phyloP scores from a whole-genome alignment of 345 rosid species.

The Bruguiera parviflora region DNA sequence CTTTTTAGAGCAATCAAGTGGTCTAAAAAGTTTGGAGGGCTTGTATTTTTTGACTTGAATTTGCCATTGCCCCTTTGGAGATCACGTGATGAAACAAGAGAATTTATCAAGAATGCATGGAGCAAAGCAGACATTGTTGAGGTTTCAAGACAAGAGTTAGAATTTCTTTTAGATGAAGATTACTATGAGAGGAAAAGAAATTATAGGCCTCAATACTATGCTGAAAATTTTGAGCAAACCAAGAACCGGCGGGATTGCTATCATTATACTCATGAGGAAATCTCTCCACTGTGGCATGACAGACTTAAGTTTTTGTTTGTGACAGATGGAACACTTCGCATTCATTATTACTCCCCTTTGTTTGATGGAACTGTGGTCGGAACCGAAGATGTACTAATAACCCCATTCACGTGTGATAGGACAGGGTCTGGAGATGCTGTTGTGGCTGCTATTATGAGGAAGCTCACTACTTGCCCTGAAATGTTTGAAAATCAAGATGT shows the following conservation, averaged over 20 bases:
- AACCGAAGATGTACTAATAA: slow-evolving; percentile 81
- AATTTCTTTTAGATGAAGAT: slow-evolving; percentile 81
- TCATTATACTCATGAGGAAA: slow-evolving; percentile 74
- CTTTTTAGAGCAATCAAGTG: slow-evolving; percentile 60
- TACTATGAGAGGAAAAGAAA: slow-evolving; percentile 56
- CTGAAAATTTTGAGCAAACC: slow-evolving; percentile 61
- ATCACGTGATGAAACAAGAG: slow-evolving; percentile 65
- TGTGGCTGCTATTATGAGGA: slow-evolving; percentile 84
- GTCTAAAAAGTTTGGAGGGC: slow-evolving; percentile 81
- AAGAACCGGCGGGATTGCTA: slow-evolving; percentile 63
- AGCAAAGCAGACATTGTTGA: slow-evolving; percentile 65
- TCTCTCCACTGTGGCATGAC: slow-evolving; percentile 82
- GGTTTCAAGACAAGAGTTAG: slow-evolving; percentile 79
- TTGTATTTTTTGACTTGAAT: slow-evolving; percentile 69
- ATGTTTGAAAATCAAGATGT: slow-evolving; percentile 72
- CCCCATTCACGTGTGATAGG: slow-evolving; percentile 88
- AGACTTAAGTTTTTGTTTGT: slow-evolving; percentile 69
- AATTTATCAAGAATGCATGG: slow-evolving; percentile 68
- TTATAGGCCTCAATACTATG: slow-evolving; percentile 72
- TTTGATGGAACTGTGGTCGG: slow-evolving; percentile 84
- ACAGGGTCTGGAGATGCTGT: slow-evolving; percentile 97
- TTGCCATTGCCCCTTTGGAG: slow-evolving; percentile 76
- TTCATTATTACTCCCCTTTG: slow-evolving; percentile 68
- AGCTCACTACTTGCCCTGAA: slow-evolving; percentile 67
- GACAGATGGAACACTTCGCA: slow-evolving; percentile 81